These are phyloP conservation scores for Penicillium angulare DNA, from an alignment of 495 filamentous ascomycete species.

Conservation along the genomic window DNA sequence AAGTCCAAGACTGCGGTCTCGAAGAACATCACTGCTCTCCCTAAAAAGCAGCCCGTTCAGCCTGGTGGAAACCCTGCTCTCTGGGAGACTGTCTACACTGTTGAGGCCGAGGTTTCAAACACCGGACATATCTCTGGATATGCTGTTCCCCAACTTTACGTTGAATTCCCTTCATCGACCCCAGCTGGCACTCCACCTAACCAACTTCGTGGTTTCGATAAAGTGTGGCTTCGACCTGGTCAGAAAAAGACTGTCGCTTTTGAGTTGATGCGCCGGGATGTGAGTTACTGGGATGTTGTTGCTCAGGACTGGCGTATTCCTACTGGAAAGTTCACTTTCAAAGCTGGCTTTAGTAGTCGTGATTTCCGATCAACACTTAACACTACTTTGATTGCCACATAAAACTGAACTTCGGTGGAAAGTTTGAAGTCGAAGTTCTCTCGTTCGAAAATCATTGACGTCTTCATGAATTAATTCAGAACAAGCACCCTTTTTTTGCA, in stretches of 20 bases:
- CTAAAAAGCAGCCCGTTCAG: background rate
- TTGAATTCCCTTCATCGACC: constrained; percentile 27
- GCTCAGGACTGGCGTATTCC: constrained; percentile 54
- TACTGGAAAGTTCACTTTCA: constrained; percentile 20
- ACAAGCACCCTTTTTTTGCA: too few species aligned
- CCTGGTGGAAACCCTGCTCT: constrained; percentile 52
- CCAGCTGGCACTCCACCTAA: constrained; percentile 8
- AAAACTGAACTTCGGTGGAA: background rate
- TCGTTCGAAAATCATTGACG: too few species aligned
- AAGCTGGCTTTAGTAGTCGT: constrained; percentile 19
- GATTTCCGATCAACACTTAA: constrained; percentile 6
- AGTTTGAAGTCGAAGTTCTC: too few species aligned
- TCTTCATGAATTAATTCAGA: too few species aligned
- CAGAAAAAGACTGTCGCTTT: constrained; percentile 47
- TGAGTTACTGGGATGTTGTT: constrained; percentile 62
- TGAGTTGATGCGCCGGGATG: constrained; percentile 56
- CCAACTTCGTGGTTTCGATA: constrained; percentile 60
- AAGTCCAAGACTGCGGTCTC: constrained; percentile 15
- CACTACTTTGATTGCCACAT: constrained; percentile 5
- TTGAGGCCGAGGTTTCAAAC: constrained; percentile 55
- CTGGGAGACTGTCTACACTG: constrained; percentile 54
- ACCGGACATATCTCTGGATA: constrained; percentile 49
- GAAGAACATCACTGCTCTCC: constrained; percentile 4
- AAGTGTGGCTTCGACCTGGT: constrained; percentile 43
- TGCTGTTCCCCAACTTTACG: constrained; percentile 65